These are phyloP conservation scores for Akanthomyces uredinophilus DNA, from an alignment of 2,329 filamentous ascomycete species.

Conservation along the genomic window DNA sequence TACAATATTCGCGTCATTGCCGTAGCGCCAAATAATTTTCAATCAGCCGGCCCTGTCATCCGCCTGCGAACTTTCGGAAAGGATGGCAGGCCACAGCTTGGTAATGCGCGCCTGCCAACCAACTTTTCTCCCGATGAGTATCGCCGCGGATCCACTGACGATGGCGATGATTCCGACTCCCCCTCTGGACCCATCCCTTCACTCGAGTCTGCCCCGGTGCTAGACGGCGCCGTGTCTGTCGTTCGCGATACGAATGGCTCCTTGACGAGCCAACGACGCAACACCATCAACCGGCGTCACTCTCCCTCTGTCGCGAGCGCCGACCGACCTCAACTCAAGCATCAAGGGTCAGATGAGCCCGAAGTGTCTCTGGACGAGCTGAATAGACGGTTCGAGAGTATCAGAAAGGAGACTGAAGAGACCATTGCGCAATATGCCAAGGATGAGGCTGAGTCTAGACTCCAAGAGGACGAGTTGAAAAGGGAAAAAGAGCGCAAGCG, in stretches of 20 bases:
- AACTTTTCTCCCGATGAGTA: slow-evolving; percentile 52
- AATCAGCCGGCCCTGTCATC: slow-evolving; percentile 80
- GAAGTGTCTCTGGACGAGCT: slow-evolving; percentile 70
- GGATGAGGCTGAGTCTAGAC: slow-evolving; percentile 66
- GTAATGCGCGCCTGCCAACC: slow-evolving; percentile 50
- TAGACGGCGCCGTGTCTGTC: slow-evolving; percentile 57
- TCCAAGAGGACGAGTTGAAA: slow-evolving; percentile 61
- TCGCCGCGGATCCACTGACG: slow-evolving; percentile 35
- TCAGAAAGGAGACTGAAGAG: slow-evolving; percentile 80
- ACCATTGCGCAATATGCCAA: slow-evolving; percentile 63
- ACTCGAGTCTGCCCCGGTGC: slow-evolving; percentile 56
- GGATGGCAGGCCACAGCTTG: slow-evolving; percentile 58
- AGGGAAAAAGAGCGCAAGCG: slow-evolving; percentile 76
- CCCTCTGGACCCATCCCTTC: slow-evolving; percentile 47
- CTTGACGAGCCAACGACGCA: slow-evolving; percentile 32
- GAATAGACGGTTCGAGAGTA: slow-evolving; percentile 72
- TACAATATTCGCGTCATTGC: slow-evolving; percentile 93
- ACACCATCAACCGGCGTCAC: slow-evolving; percentile 66
- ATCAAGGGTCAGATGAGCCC: slow-evolving; percentile 45
- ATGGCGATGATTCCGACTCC: slow-evolving; percentile 41
- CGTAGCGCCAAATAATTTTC: slow-evolving; percentile 86
- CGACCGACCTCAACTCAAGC: slow-evolving; percentile 44
- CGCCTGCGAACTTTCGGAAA: slow-evolving; percentile 71
- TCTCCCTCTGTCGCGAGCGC: slow-evolving; percentile 64
- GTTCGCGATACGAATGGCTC: slow-evolving; percentile 57